Conservation (phyloP, 2,329 filamentous ascomycete species). For the Graphilbum fragrans region DNA sequence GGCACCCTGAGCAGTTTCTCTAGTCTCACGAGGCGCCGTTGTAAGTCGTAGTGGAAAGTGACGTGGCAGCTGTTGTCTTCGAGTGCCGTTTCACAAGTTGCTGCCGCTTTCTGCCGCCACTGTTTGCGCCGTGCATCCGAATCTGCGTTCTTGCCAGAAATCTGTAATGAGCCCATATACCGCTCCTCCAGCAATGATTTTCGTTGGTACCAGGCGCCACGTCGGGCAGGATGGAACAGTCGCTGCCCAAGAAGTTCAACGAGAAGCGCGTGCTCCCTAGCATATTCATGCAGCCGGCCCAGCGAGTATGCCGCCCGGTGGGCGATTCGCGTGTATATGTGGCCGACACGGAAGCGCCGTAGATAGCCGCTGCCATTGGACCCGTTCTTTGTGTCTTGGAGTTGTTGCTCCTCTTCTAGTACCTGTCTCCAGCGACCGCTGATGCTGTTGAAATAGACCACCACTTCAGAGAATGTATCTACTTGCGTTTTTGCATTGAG, state of each 20-base stretch:
- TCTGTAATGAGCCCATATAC: conserved; percentile 55
- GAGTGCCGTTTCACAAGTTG: conserved; percentile 75
- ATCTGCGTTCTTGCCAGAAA: neutral
- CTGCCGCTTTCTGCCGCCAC: conserved; percentile 66
- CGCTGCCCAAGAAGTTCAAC: conserved; percentile 65
- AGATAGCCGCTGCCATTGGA: conserved; percentile 81
- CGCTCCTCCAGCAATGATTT: conserved; percentile 91
- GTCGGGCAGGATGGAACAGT: conserved; percentile 72
- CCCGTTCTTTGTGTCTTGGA: conserved; percentile 66
- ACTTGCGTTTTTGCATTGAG: conserved; percentile 56
- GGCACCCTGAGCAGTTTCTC: conserved; percentile 75
- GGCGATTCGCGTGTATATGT: conserved; percentile 85
- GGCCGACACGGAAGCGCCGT: conserved; percentile 77
- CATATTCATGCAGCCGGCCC: conserved; percentile 70
- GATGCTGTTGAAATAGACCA: conserved; percentile 61
- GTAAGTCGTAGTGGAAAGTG: conserved; percentile 87
- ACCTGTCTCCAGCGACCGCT: conserved; percentile 71
- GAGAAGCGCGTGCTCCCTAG: conserved; percentile 62
- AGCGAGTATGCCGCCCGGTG: conserved; percentile 76
- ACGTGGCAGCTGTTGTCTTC: conserved; percentile 83
- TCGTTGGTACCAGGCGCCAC: conserved; percentile 90
- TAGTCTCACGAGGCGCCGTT: conserved; percentile 85
- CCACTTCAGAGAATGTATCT: conserved; percentile 53
- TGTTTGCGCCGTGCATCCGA: conserved; percentile 47
- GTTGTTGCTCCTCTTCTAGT: conserved; percentile 61